phyloP scores from a whole-genome alignment of 768 basidiomycete species.

The Kwoniella sp. region DNA sequence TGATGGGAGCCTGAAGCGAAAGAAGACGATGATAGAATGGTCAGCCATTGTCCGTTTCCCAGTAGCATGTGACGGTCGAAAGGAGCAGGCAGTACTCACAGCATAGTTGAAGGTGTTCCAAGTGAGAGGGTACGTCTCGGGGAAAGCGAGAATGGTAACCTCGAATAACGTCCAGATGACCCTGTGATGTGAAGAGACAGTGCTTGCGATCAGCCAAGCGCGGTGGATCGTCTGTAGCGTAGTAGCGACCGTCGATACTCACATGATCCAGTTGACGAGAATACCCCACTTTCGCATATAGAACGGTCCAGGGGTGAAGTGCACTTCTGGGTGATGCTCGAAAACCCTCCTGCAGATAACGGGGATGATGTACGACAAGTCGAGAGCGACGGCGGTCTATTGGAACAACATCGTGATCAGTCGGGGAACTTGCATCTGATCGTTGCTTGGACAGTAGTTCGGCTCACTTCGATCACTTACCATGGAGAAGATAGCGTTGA shows the following conservation, averaged over 20 bases:
- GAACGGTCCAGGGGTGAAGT: slow-evolving; percentile 83
- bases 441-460: no score
- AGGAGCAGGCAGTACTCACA: slow-evolving; percentile 11
- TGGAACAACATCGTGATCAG: neutral
- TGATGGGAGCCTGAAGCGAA: slow-evolving; percentile 25
- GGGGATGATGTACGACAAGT: slow-evolving; percentile 79
- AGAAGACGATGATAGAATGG: neutral
- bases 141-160: slow-evolving; percentile 58
- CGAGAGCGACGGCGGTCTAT: slow-evolving; percentile 55
- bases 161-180: slow-evolving; percentile 47
- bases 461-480: no score
- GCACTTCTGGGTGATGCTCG: slow-evolving; percentile 74
- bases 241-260: slow-evolving; percentile 5
- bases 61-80: no score
- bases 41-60: neutral
- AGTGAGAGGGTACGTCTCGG: slow-evolving; percentile 70
- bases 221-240: no score
- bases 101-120: slow-evolving; percentile 46
- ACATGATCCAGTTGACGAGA: slow-evolving; percentile 44
- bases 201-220: no score
- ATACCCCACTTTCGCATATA: slow-evolving; percentile 65
- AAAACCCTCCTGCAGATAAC: slow-evolving; percentile 71
- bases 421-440: neutral
- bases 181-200: neutral
- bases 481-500: slow-evolving; percentile 78